These are phyloP conservation scores for Aspergillus homomorphus DNA, from an alignment of 495 filamentous ascomycete species.

Conservation along the genomic window DNA sequence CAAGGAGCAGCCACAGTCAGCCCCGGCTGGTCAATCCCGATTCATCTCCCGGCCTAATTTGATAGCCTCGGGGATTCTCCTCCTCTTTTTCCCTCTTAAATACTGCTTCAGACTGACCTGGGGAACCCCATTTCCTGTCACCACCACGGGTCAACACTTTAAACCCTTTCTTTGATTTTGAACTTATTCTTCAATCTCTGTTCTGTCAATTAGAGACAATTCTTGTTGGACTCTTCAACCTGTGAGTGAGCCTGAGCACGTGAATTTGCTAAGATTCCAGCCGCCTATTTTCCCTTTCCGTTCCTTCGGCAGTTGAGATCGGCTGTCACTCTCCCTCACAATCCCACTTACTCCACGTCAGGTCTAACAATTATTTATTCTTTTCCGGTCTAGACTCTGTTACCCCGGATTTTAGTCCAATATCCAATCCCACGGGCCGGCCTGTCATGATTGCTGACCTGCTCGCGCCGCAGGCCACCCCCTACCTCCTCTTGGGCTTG, in stretches of 20 bases:
- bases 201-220: neutral
- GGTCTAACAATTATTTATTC: no score
- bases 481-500: slow-evolving; percentile 55
- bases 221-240: neutral
- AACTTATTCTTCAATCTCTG: neutral
- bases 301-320: slow-evolving; percentile 3
- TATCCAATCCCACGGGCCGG: neutral
- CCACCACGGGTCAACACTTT: neutral
- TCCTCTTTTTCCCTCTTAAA: slow-evolving; percentile 9
- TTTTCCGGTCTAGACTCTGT: neutral
- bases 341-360: neutral
- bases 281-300: neutral
- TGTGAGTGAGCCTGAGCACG: neutral
- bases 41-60: slow-evolving; percentile 7
- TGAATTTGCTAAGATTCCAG: neutral
- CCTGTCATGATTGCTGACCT: slow-evolving; percentile 25
- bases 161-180: neutral
- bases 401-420: neutral
- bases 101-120: slow-evolving; percentile 3
- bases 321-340: slow-evolving; percentile 8
- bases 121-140: neutral
- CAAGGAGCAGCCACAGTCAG: slow-evolving; percentile 20
- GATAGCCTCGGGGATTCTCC: slow-evolving; percentile 32
- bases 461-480: slow-evolving; percentile 51
- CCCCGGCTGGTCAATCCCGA: slow-evolving; percentile 30